Evolutionary conservation across 306 rosid species (phyloP).

Genomic region (Comarum palustre): DNA sequence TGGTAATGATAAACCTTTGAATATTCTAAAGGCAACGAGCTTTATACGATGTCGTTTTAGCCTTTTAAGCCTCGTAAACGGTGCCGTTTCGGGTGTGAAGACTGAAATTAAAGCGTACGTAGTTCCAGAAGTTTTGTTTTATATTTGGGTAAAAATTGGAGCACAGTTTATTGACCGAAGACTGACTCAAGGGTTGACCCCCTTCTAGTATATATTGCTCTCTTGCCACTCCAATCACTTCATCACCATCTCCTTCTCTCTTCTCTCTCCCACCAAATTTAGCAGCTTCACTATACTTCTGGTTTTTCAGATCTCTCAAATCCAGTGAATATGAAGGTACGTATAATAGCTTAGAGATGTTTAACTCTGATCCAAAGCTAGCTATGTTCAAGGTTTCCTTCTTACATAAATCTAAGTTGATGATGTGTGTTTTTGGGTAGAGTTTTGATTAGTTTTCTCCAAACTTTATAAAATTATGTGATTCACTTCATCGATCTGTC

Average conservation of each 20-base stretch:
- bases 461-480: background rate
- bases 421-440: background rate
- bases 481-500: background rate
- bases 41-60: background rate
- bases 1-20: background rate
- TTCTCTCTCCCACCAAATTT: background rate
- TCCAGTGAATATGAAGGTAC: conserved; percentile 36
- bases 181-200: conserved; percentile 6
- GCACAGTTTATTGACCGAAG: conserved; percentile 17
- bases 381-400: background rate
- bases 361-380: background rate
- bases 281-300: no score
- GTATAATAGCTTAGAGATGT: background rate
- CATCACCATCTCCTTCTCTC: background rate
- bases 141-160: background rate
- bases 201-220: background rate
- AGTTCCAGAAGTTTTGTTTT: background rate
- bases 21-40: background rate
- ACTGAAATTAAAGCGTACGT: background rate
- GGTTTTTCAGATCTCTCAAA: background rate
- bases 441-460: background rate
- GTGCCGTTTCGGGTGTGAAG: background rate
- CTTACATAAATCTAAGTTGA: background rate
- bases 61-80: background rate
- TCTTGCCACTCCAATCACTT: background rate